Conservation (phyloP, 176 grass and related monocot genomes). For the Saccharum spontaneum region DNA sequence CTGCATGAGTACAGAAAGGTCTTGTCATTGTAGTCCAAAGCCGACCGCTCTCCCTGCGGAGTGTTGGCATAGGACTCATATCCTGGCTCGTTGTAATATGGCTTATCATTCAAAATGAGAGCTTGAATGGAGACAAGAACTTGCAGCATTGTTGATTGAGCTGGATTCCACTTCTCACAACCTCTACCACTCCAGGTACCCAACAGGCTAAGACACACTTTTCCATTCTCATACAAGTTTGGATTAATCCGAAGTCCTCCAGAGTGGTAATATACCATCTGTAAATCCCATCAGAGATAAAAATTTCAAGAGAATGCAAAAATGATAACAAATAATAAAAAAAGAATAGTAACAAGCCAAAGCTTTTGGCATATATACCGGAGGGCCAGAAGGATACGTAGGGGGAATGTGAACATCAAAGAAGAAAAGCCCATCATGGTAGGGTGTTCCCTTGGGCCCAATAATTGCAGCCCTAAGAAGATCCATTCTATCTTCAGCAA, state of each 20-base stretch:
- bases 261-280: constrained; percentile 71
- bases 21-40: constrained; percentile 59
- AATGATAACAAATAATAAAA: not conserved
- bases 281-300: constrained; percentile 29
- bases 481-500: constrained; percentile 88
- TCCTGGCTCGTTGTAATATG: constrained; percentile 90
- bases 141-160: constrained; percentile 87
- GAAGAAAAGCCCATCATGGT: constrained; percentile 93
- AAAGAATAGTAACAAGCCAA: not conserved
- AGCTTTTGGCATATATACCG: constrained; percentile 43
- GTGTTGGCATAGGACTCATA: constrained; percentile 38
- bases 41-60: constrained; percentile 13
- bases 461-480: constrained; percentile 87
- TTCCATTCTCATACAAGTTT: constrained; percentile 74
- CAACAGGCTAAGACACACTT: constrained; percentile 88
- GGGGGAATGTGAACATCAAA: constrained; percentile 74
- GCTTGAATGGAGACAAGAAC: constrained; percentile 94
- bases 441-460: constrained; percentile 83
- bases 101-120: constrained; percentile 88
- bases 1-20: constrained; percentile 69
- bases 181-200: constrained; percentile 74
- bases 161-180: constrained; percentile 80
- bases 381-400: constrained; percentile 63
- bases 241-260: constrained; percentile 81
- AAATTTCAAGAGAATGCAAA: constrained; percentile 1